Base-by-base conservation (phyloP, 192 early-diverging fungal species). In the Gorgonomyces haynaldii region DNA sequence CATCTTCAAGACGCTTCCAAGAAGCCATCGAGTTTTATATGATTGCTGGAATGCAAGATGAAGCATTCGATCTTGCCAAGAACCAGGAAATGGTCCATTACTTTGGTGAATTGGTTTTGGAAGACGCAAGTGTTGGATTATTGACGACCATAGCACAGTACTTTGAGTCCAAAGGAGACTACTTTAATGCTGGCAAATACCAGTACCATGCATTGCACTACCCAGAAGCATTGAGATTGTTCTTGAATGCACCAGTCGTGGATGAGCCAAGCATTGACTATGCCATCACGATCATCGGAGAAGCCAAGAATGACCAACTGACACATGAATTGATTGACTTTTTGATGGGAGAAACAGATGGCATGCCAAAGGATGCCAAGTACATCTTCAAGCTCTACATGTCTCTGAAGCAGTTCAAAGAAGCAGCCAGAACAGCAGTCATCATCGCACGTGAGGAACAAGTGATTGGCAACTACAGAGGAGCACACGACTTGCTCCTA, bases 351-450 rank as follows among this genome's bases (percentile, higher is more conserved):
- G 72, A 75, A 50, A 59, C 61, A 9, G 72, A 75, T 42, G 72
- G 72, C 12, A 46, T 75, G 13, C 66, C 70, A 20, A 75, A 75
- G 58, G 72, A 76, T 35, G 68, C 74, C 13, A 76, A 76, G 42
- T 76, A 71, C 53, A 75, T 76, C 26, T 76, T 76, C 58, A 76
- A 72, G 34, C 58, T 76, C 30, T 75, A 75, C 50, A 75, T 76
- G 71, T 76, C 72, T 1, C 60, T 76, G 2, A 63, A 61, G 16
- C 61, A 71, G 25, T 76, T 57, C 48, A 36, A 53, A 13, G 74
- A 76, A 30, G 74, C 74, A 4, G 74, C 74, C 0, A 41, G 72
- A 15, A 76, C 72, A 10, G 74, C 74, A 21, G 60, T 71, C 17
- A 76, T 76, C 29, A 76, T 76, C 57, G 74, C 74, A 19, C 53